These are phyloP conservation scores for Heterobasidion parviporum DNA, from an alignment of 1,284 basidiomycete species.

Conservation along the genomic window DNA sequence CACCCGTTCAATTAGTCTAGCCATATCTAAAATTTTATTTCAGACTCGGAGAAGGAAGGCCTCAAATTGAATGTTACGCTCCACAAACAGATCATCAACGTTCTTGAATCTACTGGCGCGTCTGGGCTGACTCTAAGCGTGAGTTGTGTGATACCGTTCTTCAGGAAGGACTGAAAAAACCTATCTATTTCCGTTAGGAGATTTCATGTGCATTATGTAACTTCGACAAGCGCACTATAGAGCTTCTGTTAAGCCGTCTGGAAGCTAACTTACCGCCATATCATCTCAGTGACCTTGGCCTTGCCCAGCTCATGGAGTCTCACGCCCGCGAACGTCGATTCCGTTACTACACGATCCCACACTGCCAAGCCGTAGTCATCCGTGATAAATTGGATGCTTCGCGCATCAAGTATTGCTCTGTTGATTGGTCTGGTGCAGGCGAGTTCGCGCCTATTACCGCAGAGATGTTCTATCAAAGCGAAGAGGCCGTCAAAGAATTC, in stretches of 20 bases:
- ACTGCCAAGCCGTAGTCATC: constrained; percentile 47
- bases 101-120: constrained; percentile 57
- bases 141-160: constrained; percentile 8
- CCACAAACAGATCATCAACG: constrained; percentile 66
- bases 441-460: constrained; percentile 38
- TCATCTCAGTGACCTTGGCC: constrained; percentile 62
- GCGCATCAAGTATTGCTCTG: constrained; percentile 29
- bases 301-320: constrained; percentile 64
- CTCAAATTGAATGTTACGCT: constrained; percentile 57
- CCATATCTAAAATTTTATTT: background rate
- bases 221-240: constrained; percentile 73
- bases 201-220: constrained; percentile 53
- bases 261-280: constrained; percentile 53
- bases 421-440: constrained; percentile 42
- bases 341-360: constrained; percentile 64
- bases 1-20: background rate
- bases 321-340: constrained; percentile 74
- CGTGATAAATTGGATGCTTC: constrained; percentile 51
- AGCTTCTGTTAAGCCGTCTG: constrained; percentile 64
- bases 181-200: constrained; percentile 37
- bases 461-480: constrained; percentile 45
- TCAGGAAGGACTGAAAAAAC: too few species aligned
- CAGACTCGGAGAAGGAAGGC: constrained; percentile 13
- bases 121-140: constrained; percentile 68
- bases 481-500: constrained; percentile 30